Conservation (phyloP, 1,284 basidiomycete genomes). For the Wolfiporia cocos region DNA sequence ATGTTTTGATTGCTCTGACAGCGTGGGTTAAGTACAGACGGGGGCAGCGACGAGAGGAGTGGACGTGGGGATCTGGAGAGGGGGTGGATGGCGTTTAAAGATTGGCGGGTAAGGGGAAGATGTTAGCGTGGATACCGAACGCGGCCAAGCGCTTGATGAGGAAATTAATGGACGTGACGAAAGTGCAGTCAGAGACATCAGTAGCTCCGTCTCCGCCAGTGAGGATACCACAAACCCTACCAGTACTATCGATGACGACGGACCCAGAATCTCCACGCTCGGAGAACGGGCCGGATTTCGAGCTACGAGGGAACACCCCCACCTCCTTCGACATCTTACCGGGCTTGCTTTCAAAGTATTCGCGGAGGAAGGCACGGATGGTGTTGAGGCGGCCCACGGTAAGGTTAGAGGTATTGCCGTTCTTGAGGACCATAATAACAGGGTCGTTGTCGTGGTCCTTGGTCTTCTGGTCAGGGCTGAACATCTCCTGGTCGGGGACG, state of each 20-base stretch:
- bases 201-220: conserved; percentile 18
- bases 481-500: conserved; percentile 11
- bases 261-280: conserved; percentile 22
- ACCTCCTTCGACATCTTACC: conserved; percentile 17
- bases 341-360: conserved; percentile 9
- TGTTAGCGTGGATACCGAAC: conserved; percentile 12
- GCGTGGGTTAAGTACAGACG: not conserved
- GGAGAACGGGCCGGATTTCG: conserved; percentile 19
- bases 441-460: conserved; percentile 10
- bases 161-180: conserved; percentile 20
- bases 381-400: conserved; percentile 19
- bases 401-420: conserved; percentile 8
- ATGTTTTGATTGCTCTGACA: no score
- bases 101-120: conserved; percentile 12
- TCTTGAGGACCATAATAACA: conserved; percentile 10
- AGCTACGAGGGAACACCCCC: conserved; percentile 15
- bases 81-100: conserved; percentile 8
- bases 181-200: conserved; percentile 18
- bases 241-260: conserved; percentile 15
- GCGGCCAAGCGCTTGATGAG: conserved; percentile 13
- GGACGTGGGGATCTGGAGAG: conserved; percentile 3
- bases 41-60: conserved; percentile 1
- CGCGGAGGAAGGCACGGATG: conserved; percentile 16
- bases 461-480: conserved; percentile 2
- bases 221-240: conserved; percentile 20